Evolutionary conservation across 1,284 basidiomycete genomes (phyloP), one percentile per base, ranked within the genome.

Genomic region (Leucoagaricus sp.): DNA sequence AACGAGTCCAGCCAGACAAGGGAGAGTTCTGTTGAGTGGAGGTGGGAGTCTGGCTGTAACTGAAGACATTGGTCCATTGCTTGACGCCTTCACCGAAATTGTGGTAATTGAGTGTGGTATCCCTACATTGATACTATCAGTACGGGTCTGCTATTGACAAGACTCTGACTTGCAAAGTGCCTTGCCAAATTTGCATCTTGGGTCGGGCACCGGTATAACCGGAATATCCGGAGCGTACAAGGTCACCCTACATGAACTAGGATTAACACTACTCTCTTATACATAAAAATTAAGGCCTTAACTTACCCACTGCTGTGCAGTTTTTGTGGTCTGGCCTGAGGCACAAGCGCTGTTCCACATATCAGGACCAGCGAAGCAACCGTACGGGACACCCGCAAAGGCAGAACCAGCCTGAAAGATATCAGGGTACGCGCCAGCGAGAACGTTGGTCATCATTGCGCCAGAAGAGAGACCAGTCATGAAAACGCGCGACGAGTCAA

Each of bases 371-470:
- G 70, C 75, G 65, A 84, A 85, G 71, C 83, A 85, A 13, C 73
- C 81, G 58, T 75, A 82, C 2, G 82, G 75, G 19, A 84, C 83
- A 51, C 83, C 82, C 31, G 80, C 78, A 68, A 75, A 80, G 15
- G 73, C 76, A 25, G 75, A 64, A 15, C 77, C 81, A 5, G 79
- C 82, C 42, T 67, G 63, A 71, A 82, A 81, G 49, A 85, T 62
- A 53, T 84, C 79, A 4, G 83, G 82, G 67, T 85, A 85, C 7
- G 80, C 76, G 38, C 79, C 82, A 47, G 69, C 67, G 17, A 83
- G 71, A 23, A 84, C 82, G 63, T 78, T 80, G 50, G 82, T 83
- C 82, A 84, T 84, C 82, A 85, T 84, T 6, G 81, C 82, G 51
- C 82, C 82, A 8, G 81, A 83, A 6, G 78, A 80, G 1, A 75